A percentile compares a stretch with the other conserved stretches of the same genome.
Conservation (phyloP, 1,139 yeast species). For the Candida sanyaensis region DNA sequence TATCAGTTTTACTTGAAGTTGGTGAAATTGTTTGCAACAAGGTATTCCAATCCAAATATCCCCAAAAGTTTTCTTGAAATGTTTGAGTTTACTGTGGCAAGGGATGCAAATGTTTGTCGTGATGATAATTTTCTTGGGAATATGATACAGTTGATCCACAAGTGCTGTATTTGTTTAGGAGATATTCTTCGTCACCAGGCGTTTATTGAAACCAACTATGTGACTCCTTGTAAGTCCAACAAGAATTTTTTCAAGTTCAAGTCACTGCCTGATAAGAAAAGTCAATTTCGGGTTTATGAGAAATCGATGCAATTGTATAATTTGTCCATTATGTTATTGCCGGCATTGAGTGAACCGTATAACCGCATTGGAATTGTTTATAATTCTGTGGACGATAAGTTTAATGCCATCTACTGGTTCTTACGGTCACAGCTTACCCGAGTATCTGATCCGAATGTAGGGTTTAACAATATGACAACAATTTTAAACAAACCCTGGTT, state of each 20-base stretch:
- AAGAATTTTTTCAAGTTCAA: conserved; percentile 36
- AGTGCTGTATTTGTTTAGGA: conserved; percentile 58
- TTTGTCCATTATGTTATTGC: conserved; percentile 55
- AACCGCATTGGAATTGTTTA: conserved; percentile 65
- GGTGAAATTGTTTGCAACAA: conserved; percentile 37
- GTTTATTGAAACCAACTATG: conserved; percentile 42
- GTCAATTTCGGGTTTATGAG: conserved; percentile 21
- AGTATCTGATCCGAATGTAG: conserved; percentile 44
- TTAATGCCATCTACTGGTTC: conserved; percentile 47
- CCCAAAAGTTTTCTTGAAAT: conserved; percentile 29
- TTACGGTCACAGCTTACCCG: conserved; percentile 61
- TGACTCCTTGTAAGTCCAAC: conserved; percentile 35
- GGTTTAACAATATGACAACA: conserved; percentile 38
- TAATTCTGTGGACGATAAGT: conserved; percentile 35
- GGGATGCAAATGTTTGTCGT: conserved; percentile 17
- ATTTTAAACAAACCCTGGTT: conserved; percentile 36
- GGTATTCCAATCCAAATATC: conserved; percentile 34
- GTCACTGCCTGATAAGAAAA: conserved; percentile 32
- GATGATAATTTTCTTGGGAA: conserved; percentile 36
- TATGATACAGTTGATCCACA: conserved; percentile 51
- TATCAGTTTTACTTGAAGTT: conserved; percentile 47
- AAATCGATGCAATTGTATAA: conserved; percentile 50
- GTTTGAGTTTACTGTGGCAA: conserved; percentile 21
- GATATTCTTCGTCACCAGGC: conserved; percentile 61
- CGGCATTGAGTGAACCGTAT: conserved; percentile 68